A percentile compares a stretch with the other conserved stretches of the same genome.
Conservation (phyloP, 192 early-diverging fungal genomes). For the Fimicolochytrium jonesii region DNA sequence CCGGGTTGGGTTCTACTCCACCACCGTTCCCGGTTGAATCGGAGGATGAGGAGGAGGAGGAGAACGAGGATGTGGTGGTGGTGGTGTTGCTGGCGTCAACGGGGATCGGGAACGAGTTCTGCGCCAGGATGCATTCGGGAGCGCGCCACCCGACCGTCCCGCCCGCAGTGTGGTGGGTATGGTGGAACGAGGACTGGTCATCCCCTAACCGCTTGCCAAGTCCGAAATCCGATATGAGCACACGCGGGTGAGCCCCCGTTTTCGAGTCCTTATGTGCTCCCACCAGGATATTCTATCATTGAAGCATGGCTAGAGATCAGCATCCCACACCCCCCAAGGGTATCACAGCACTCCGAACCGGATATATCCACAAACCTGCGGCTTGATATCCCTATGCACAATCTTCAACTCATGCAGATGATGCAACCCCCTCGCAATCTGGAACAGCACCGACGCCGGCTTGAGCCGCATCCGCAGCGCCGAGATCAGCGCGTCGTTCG, state of each 20-base stretch:
- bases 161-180: slow-evolving; percentile 67
- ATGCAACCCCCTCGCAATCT: slow-evolving; percentile 80
- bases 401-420: slow-evolving; percentile 92
- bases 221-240: slow-evolving; percentile 96
- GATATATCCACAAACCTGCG: slow-evolving; percentile 45
- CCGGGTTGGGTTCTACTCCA: slow-evolving; percentile 25
- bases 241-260: slow-evolving; percentile 51
- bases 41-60: neutral
- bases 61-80: neutral
- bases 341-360: too few relatives aligned
- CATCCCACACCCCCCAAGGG: too few relatives aligned
- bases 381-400: slow-evolving; percentile 98
- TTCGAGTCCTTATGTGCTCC: slow-evolving; percentile 37
- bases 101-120: slow-evolving; percentile 15
- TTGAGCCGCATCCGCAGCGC: slow-evolving; percentile 43
- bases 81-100: neutral
- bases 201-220: slow-evolving; percentile 91
- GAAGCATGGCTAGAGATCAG: neutral
- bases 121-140: slow-evolving; percentile 72
- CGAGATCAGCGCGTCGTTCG: slow-evolving; percentile 33
- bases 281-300: slow-evolving; percentile 83
- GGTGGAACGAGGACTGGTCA: slow-evolving; percentile 91
- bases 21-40: neutral
- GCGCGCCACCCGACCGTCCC: slow-evolving; percentile 98
- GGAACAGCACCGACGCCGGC: slow-evolving; percentile 68